A percentile compares a stretch with the other conserved stretches of the same genome.
These are phyloP conservation scores for Hanseniaspora uvarum DNA, from an alignment of 1,139 yeast genomes.

Conservation along the genomic window DNA sequence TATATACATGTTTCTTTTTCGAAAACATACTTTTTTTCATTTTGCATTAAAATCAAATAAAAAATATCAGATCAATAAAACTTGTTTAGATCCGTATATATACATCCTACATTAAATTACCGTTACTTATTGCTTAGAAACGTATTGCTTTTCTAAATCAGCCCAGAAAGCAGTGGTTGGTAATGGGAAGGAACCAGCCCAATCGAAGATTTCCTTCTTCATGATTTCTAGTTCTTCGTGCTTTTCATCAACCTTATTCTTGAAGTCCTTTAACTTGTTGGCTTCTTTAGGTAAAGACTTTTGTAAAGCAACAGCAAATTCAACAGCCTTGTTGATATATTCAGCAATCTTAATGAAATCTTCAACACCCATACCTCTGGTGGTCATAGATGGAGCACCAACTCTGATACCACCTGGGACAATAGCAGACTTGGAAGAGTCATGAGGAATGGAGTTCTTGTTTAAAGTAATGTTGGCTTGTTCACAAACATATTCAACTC, in stretches of 20 bases:
- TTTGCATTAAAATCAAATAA: neutral
- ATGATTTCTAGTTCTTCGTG: conserved; percentile 55
- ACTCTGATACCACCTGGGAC: conserved; percentile 97
- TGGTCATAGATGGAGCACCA: conserved; percentile 98
- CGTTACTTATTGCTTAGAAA: conserved; percentile 9
- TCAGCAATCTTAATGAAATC: conserved; percentile 76
- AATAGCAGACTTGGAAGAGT: conserved; percentile 67
- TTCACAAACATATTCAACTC: conserved; percentile 91
- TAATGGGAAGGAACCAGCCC: conserved; percentile 93
- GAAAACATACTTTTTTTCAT: neutral
- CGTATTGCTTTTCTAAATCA: conserved; percentile 14
- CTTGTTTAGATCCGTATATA: neutral
- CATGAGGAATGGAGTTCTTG: conserved; percentile 97
- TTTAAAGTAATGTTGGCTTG: conserved; percentile 90
- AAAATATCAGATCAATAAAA: neutral
- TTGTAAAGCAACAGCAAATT: conserved; percentile 69
- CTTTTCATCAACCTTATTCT: conserved; percentile 62
- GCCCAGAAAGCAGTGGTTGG: conserved; percentile 34
- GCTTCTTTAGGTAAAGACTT: conserved; percentile 68
- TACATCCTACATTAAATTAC: neutral
- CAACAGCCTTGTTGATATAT: conserved; percentile 76
- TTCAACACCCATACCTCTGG: conserved; percentile 84
- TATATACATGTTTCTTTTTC: neutral
- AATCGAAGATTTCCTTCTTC: conserved; percentile 70
- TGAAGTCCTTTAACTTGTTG: conserved; percentile 89